Evolutionary conservation across 495 filamentous ascomycete genomes (phyloP), one percentile per base, ranked within the genome.

Genomic region (Penicillium argentinense): DNA sequence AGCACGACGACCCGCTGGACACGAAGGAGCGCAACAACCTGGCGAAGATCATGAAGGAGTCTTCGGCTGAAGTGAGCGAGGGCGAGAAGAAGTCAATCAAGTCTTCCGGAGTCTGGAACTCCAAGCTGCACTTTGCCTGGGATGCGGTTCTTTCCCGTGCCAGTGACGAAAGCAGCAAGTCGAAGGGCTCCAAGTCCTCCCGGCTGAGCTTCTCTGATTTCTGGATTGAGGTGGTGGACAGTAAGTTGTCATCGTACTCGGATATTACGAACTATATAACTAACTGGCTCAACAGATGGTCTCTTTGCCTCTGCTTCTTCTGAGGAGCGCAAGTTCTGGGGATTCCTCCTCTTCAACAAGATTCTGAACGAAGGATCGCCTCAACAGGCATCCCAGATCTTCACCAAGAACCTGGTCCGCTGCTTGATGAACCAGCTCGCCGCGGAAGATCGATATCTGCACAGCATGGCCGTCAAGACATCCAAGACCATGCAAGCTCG

Each of bases 41-140:
- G 22, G 80, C 84, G 13, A 84, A 84, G 52, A 80, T 93, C 5
- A 69, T 98, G 70, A 93, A 87, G 58, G 88, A 93, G 47, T 84
- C 82, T 43, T 81, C 83, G 23, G 64, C 71, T 17, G 69, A 76
- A 4, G 71, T 69, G 13, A 63, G 63, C 4, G 75, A 81, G 18
- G 66, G 77, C 18, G 63, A 68, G 24, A 74, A 64, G 19, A 55
- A 57, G n/a, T n/a, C n/a, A 36, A 59, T 48, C 55, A 81, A 64
- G 81, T 82, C 27, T 68, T 80, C 58, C 84, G 87, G 81, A 79
- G 80, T 79, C 33, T 92, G 88, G 82, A 89, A 80, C 45, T 79
- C 87, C 7, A 88, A 88, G 59, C 68, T 91, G 40, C 86, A 87
- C 61, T 96, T 95, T 64, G 88, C 89, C 1, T 98, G 93, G 93